Conservation (phyloP, 2,329 filamentous ascomycete species). For the Pseudogymnoascus sp. region DNA sequence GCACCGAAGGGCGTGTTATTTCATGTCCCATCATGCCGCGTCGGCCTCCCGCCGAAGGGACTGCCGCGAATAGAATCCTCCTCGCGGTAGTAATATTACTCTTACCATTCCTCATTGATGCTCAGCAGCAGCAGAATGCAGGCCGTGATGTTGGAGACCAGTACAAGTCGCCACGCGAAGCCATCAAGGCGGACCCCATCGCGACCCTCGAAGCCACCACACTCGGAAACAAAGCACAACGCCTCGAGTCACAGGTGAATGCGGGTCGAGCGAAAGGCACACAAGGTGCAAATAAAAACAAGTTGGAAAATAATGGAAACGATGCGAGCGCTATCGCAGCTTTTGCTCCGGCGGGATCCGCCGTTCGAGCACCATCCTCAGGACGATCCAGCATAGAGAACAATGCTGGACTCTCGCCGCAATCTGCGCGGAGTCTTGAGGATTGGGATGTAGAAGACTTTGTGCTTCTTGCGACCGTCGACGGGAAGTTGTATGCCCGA, state of each 20-base stretch:
- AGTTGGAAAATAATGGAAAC: slow-evolving; percentile 35
- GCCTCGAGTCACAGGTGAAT: slow-evolving; percentile 27
- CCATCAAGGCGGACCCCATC: slow-evolving; percentile 20
- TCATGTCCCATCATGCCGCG: slow-evolving; percentile 48
- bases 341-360: slow-evolving; percentile 92
- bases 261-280: slow-evolving; percentile 26
- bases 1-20: slow-evolving; percentile 5
- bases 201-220: slow-evolving; percentile 26
- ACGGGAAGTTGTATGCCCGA: slow-evolving; percentile 88
- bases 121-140: slow-evolving; percentile 54
- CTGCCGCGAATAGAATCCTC: slow-evolving; percentile 42
- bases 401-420: slow-evolving; percentile 62
- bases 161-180: slow-evolving; percentile 27
- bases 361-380: slow-evolving; percentile 88
- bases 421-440: slow-evolving; percentile 87
- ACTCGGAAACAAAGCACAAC: slow-evolving; percentile 24
- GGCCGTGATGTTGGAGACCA: slow-evolving; percentile 17
- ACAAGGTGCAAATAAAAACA: slow-evolving; percentile 22
- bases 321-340: slow-evolving; percentile 95
- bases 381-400: slow-evolving; percentile 52
- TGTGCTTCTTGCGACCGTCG: slow-evolving; percentile 98
- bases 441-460: slow-evolving; percentile 99
- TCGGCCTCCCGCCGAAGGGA: slow-evolving; percentile 54
- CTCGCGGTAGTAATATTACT: slow-evolving; percentile 52
- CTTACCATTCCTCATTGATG: slow-evolving; percentile 52